These are phyloP conservation scores for Plasmodium gaboni DNA, from an alignment of 169 alveolate species.

Conservation along the genomic window DNA sequence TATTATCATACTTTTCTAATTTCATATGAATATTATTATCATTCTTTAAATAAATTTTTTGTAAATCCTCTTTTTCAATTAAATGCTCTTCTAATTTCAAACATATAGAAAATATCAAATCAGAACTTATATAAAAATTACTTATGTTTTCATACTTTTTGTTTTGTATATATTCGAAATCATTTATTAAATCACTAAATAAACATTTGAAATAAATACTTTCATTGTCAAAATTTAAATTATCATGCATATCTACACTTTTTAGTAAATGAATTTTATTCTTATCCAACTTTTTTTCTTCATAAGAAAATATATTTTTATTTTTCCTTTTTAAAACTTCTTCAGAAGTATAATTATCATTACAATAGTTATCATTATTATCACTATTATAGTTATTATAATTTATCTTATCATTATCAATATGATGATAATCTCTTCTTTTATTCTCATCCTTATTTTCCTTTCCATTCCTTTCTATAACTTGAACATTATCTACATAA, in stretches of 20 bases:
- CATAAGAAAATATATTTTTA: neutral
- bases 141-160: conserved; percentile 57
- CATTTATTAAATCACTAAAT: conserved; percentile 62
- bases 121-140: conserved; percentile 44
- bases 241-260: conserved; percentile 33
- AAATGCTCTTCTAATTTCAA: conserved; percentile 50
- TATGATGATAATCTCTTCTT: too few relatives aligned
- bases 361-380: neutral
- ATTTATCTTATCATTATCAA: neutral
- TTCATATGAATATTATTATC: neutral
- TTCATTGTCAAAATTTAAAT: conserved; percentile 36
- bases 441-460: neutral
- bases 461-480: neutral
- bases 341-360: neutral
- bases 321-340: neutral
- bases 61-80: conserved; percentile 20
- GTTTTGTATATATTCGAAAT: conserved; percentile 34
- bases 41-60: neutral
- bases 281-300: neutral
- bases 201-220: conserved; percentile 49
- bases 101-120: conserved; percentile 56
- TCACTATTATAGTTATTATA: neutral
- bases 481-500: neutral
- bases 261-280: conserved; percentile 45
- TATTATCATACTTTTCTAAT: conserved; percentile 22